Evolutionary conservation across 805 yeast genomes (phyloP).

Genomic region (Yarrowia yakushimensis): DNA sequence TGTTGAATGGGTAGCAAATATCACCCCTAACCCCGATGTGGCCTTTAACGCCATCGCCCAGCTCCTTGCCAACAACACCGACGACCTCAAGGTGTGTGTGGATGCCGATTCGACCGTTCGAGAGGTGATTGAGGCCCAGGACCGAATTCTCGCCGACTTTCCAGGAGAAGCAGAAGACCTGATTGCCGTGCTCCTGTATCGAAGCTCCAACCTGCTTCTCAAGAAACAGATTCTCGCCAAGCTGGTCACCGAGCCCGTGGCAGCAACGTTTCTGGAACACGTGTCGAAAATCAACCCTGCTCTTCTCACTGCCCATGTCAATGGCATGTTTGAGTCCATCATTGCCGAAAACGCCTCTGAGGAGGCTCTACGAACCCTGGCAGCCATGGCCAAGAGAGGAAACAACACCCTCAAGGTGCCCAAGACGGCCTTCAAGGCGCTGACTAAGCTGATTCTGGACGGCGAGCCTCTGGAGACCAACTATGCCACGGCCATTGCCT

Average conservation of each 20-base stretch:
- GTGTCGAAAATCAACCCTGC: slow-evolving; percentile 61
- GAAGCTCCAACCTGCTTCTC: slow-evolving; percentile 58
- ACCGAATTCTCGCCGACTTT: background rate
- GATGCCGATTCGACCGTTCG: background rate
- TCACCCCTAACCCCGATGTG: slow-evolving; percentile 49
- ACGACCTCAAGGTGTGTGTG: slow-evolving; percentile 30
- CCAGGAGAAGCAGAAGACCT: background rate
- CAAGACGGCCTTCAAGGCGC: background rate
- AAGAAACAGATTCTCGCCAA: slow-evolving; percentile 64
- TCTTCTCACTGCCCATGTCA: slow-evolving; percentile 58
- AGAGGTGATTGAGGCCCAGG: slow-evolving; percentile 8
- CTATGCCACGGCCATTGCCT: slow-evolving; percentile 25
- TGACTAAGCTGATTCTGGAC: background rate
- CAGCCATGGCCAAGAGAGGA: slow-evolving; percentile 8
- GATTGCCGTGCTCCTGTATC: slow-evolving; percentile 47
- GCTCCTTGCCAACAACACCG: slow-evolving; percentile 45
- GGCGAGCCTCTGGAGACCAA: background rate
- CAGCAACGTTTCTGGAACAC: slow-evolving; percentile 56
- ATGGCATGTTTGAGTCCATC: slow-evolving; percentile 44
- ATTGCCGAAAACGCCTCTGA: slow-evolving; percentile 35
- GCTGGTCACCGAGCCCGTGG: slow-evolving; percentile 43
- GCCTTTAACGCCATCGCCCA: slow-evolving; percentile 56
- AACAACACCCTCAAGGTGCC: slow-evolving; percentile 6
- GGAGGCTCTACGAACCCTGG: slow-evolving; percentile 4
- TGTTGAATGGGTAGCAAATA: slow-evolving; percentile 35